Evolutionary conservation across 768 basidiomycete genomes (phyloP), one percentile per base, ranked within the genome.

Genomic region (Collybia mongolica): DNA sequence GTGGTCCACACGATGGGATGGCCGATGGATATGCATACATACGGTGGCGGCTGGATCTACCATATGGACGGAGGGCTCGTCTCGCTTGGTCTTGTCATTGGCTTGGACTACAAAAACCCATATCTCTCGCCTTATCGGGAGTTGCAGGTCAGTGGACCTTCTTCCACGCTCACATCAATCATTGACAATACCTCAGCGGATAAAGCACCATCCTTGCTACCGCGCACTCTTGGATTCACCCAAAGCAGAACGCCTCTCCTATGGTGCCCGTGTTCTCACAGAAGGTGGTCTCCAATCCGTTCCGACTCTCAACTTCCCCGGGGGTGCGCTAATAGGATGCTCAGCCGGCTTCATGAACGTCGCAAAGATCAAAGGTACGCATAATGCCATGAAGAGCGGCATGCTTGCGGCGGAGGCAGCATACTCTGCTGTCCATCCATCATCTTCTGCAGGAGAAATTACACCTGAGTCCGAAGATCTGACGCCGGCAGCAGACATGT

Each of bases 341-440:
- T 88, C 93, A 0, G 97, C 95, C 1, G 96, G 96, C 11, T 94
- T 98, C 65, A 80, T 99, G 53, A 98, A 98, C 70, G 80, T 97
- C 9, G 88, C 95, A 12, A 98, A 97, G 71, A 98, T 99, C 70
- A 98, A 98, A 65, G 96, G 96, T 12, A 96, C 95, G 0, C 97
- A 98, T 65, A 98, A 95, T 52, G 94, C 96, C 2, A 98, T 99
- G 97, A 95, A 98, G 77, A 92, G 88, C 32, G 97, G 97, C 23
- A 98, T 98, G 88, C 76, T 98, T 17, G 96, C 94, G 23, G 96
- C 93, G 1, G 95, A 99, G 65, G 79, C 90, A 0, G 91, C 91
- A 0, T 93, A 76, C 57, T 76, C 83, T 5, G 79, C 79, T 3
- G 69, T 96, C 44, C 67, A 72, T 37, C 62, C 64, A n/a, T 14